Percentiles rank a stretch among this genome's conserved stretches.
phyloP scores from a whole-genome alignment of 2,329 filamentous ascomycete genomes.

The Neonectria faginata region DNA sequence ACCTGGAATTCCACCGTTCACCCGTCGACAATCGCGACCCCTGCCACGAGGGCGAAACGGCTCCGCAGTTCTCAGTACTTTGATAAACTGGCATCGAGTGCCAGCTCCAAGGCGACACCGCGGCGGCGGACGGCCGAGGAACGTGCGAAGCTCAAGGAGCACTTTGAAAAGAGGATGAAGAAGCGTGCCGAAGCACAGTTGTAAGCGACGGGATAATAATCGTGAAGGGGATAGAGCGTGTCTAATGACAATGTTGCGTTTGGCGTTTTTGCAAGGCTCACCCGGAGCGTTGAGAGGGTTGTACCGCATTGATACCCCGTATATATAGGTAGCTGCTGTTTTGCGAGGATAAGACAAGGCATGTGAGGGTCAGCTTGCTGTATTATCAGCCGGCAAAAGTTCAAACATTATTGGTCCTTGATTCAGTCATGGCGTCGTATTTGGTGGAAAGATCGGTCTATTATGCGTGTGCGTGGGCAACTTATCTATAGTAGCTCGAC shows the following conservation, averaged over 20 bases:
- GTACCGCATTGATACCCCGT: background rate
- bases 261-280: background rate
- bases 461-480: slow-evolving; percentile 52
- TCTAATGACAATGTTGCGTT: background rate
- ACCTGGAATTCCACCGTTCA: slow-evolving; percentile 32
- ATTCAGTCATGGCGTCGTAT: slow-evolving; percentile 6
- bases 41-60: slow-evolving; percentile 26
- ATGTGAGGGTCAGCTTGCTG: background rate
- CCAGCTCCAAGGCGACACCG: slow-evolving; percentile 26
- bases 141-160: slow-evolving; percentile 42
- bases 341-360: background rate
- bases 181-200: slow-evolving; percentile 30
- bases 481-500: slow-evolving; percentile 46
- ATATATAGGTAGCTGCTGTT: background rate
- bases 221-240: background rate
- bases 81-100: slow-evolving; percentile 32
- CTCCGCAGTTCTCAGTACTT: slow-evolving; percentile 42
- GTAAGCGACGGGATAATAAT: background rate
- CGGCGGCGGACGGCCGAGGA: slow-evolving; percentile 38
- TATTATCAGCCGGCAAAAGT: background rate
- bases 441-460: slow-evolving; percentile 44
- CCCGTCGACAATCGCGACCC: slow-evolving; percentile 33
- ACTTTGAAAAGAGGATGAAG: slow-evolving; percentile 40
- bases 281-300: background rate
- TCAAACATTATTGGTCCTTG: background rate